Evolutionary conservation across 225 moss, liverwort and hornwort species (phyloP).

Genomic region (Marchantia paleacea): DNA sequence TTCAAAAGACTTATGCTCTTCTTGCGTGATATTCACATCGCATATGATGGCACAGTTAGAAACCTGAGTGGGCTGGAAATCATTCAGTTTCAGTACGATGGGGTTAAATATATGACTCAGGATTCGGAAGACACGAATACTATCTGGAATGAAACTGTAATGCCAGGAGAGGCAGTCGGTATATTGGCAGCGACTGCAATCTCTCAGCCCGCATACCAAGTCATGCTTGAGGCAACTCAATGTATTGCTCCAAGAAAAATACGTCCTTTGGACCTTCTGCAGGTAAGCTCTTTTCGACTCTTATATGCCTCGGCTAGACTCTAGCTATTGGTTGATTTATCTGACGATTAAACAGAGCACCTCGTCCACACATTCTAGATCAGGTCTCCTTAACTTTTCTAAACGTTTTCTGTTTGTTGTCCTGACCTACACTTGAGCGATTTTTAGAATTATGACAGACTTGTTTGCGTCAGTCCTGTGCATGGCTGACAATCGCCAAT

Average conservation of each 20-base stretch:
- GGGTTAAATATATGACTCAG: conserved; percentile 22
- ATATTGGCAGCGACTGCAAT: conserved; percentile 59
- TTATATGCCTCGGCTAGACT: too few species aligned
- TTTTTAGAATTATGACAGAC: too few species aligned
- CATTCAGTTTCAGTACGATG: conserved; percentile 54
- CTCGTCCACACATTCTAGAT: too few species aligned
- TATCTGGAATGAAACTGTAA: conserved; percentile 36
- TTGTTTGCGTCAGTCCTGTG: too few species aligned
- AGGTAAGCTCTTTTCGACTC: conserved; percentile 36
- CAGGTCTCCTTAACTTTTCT: too few species aligned
- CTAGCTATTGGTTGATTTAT: too few species aligned
- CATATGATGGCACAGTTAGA: conserved; percentile 66
- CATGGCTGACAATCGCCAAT: too few species aligned
- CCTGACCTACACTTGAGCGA: too few species aligned
- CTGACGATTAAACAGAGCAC: too few species aligned
- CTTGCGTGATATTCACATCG: conserved; percentile 52
- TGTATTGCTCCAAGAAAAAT: conserved; percentile 46
- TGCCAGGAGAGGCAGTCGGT: conserved; percentile 65
- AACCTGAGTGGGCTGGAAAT: conserved; percentile 47
- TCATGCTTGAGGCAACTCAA: conserved; percentile 52
- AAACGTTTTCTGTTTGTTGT: too few species aligned
- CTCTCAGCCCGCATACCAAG: conserved; percentile 59
- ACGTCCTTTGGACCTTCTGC: conserved; percentile 56
- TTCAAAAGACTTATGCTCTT: conserved; percentile 66
- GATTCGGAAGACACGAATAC: background rate